Evolutionary conservation across 768 basidiomycete species (phyloP).

Genomic region (Termitomyces sp.): DNA sequence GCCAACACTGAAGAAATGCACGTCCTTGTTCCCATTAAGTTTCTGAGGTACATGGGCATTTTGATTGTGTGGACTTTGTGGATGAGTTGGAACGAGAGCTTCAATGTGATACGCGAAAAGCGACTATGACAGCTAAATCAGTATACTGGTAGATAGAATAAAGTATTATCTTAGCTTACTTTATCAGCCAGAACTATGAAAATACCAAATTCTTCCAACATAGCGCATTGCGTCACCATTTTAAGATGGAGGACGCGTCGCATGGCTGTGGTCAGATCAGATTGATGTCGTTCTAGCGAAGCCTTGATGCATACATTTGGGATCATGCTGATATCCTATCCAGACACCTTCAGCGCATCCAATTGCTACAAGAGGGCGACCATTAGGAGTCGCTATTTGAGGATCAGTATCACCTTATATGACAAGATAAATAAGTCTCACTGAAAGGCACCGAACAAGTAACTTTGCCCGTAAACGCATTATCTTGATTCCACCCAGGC

Average conservation of each 20-base stretch:
- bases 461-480: slow-evolving; percentile 73
- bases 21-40: slow-evolving; percentile 84
- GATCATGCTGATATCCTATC: slow-evolving; percentile 92
- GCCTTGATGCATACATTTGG: slow-evolving; percentile 52
- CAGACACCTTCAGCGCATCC: slow-evolving; percentile 96
- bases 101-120: slow-evolving; percentile 95
- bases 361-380: slow-evolving; percentile 82
- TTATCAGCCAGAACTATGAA: slow-evolving; percentile 95
- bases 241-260: slow-evolving; percentile 91
- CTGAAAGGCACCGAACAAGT: slow-evolving; percentile 96
- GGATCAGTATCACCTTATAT: not conserved
- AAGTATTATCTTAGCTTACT: slow-evolving; percentile 37
- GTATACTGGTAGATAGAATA: not conserved
- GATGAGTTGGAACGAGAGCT: slow-evolving; percentile 86
- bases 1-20: slow-evolving; percentile 95
- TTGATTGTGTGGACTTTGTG: slow-evolving; percentile 45
- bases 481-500: slow-evolving; percentile 72
- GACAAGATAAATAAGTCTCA: slow-evolving; percentile 30
- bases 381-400: slow-evolving; percentile 71
- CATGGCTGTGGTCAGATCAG: slow-evolving; percentile 50
- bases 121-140: slow-evolving; percentile 36
- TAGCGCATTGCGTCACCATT: slow-evolving; percentile 91
- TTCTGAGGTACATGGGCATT: slow-evolving; percentile 82
- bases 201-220: slow-evolving; percentile 94
- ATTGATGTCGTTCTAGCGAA: not conserved